Evolutionary conservation across 2,329 filamentous ascomycete genomes (phyloP), one percentile per base, ranked within the genome.

Genomic region (Penicillium brevicompactum): DNA sequence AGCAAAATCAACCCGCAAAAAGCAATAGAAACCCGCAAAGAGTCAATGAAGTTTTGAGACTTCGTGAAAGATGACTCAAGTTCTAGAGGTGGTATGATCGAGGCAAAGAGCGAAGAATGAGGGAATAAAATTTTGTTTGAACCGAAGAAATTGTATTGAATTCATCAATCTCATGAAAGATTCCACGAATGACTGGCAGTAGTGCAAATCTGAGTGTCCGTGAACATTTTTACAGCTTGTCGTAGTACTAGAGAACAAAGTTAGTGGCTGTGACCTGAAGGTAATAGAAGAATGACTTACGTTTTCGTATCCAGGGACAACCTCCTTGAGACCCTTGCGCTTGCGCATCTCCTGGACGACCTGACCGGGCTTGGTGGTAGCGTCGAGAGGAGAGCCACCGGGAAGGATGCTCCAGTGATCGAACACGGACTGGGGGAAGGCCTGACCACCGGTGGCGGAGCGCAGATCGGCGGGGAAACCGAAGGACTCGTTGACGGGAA

Each of bases 261-360:
- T 72, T 66, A 71, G 67, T 43, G 48, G 37, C 31, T 21, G 7
- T 38, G 9, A 14, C 11, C 48, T 21, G 43, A 2, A 44, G 0
- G 7, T 22, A 8, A 41, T 24, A 32, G 5, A 37, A 42, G 27
- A 34, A 21, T 10, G 34, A 90, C 91, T 91, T 87, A 94, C 91
- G 86, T 97, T 96, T 77, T 91, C 91, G 83, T 92, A 88, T 77
- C 89, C 90, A 71, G 94, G 93, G 77, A 97, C 90, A 73, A 91
- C 86, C 75, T 89, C 82, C 91, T 99, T 99, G 85, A 99, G 84
- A 91, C 93, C 94, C 91, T 99, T 99, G 82, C 93, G 91, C 88
- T 97, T 97, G 77, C 94, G 92, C 89, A 95, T 96, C 57, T 88
- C 86, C 76, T 84, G 82, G 70, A 97, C 91, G 71, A 97, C 84